Conservation (phyloP, 164 flowering plant species). For the Chimonanthus praecox region DNA sequence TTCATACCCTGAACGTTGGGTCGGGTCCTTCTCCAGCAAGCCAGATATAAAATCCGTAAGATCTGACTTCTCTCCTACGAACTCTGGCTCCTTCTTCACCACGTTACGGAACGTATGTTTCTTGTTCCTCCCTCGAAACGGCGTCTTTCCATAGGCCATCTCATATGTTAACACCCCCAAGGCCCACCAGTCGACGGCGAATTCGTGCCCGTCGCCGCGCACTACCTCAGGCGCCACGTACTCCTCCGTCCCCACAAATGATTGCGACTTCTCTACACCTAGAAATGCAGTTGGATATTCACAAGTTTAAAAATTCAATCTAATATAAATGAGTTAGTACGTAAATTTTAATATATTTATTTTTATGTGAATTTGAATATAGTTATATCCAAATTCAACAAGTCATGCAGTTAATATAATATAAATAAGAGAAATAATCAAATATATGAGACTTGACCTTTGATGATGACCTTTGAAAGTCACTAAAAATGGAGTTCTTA, state of each 20-base stretch:
- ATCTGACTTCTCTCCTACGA: slow-evolving; percentile 42
- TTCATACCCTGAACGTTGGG: slow-evolving; percentile 47
- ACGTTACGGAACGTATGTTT: slow-evolving; percentile 77
- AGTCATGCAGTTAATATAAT: too few relatives aligned
- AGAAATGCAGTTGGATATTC: too few relatives aligned
- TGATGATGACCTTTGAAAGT: too few relatives aligned
- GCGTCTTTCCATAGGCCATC: slow-evolving; percentile 84
- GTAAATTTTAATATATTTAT: too few relatives aligned
- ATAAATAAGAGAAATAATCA: too few relatives aligned
- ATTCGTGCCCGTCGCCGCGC: slow-evolving; percentile 85
- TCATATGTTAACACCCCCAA: slow-evolving; percentile 78
- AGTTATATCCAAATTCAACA: too few relatives aligned
- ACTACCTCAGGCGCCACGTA: slow-evolving; percentile 90
- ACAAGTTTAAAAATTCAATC: too few relatives aligned
- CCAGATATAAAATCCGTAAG: slow-evolving; percentile 63
- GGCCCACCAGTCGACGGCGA: slow-evolving; percentile 98
- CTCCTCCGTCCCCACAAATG: slow-evolving; percentile 77
- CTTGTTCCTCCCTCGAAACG: slow-evolving; percentile 68
- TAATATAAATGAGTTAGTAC: too few relatives aligned
- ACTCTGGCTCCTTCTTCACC: slow-evolving; percentile 43
- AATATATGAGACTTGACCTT: too few relatives aligned
- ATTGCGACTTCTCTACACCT: slow-evolving; percentile 23
- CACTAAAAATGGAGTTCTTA: too few relatives aligned
- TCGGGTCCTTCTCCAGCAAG: slow-evolving; percentile 70
- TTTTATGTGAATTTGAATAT: too few relatives aligned